Base-by-base conservation (phyloP, 345 rosid genomes). In the Populus nigra region DNA sequence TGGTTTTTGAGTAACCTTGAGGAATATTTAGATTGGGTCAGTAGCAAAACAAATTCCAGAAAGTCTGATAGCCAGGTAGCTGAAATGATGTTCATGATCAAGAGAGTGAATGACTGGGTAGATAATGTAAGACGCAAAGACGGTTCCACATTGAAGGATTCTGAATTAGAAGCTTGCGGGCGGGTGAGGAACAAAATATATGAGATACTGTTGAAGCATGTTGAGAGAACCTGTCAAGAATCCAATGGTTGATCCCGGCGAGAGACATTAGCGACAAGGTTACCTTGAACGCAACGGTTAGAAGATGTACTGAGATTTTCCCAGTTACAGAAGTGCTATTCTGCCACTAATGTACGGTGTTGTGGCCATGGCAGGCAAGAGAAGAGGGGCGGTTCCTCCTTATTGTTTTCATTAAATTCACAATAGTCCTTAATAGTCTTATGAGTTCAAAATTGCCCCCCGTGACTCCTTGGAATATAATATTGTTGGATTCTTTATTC, bases 81-180 rank as follows among this genome's bases (percentile, higher is more conserved):
- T 16, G 88, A 83, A 59, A 84, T 77, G 38, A 86, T 93, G 96
- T 79, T 47, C 63, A 88, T 68, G 79, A 83, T 90, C n/a, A 91
- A 90, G 87, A 81, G 84, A 79, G 83, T 91, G 75, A 88, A 85
- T 77, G 91, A 89, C 59, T 90, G 90, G 92, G 77, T 93, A 43
- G 96, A 90, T 53, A 41, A 0, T 47, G 53, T 61, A 67, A 82
- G 81, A 27, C 59, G 78, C 36, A 73, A 72, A 41, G 83, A 73
- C 41, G 50, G 76, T 23, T 80, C 68, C 10, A 68, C 13, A 4
- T 22, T 81, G 68, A 72, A 86, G 45, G 83, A 82, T 50, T 72
- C 85, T 22, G 91, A 87, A 75, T 70, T 82, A 17, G 85, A 87
- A 77, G 79, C 88, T 53, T 89, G 84, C 83, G 68, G 83, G 59